Percentiles rank a stretch among this genome's conserved stretches.
Conservation (phyloP, 331 rosid genomes). For the Rhamnella rubrinervis region DNA sequence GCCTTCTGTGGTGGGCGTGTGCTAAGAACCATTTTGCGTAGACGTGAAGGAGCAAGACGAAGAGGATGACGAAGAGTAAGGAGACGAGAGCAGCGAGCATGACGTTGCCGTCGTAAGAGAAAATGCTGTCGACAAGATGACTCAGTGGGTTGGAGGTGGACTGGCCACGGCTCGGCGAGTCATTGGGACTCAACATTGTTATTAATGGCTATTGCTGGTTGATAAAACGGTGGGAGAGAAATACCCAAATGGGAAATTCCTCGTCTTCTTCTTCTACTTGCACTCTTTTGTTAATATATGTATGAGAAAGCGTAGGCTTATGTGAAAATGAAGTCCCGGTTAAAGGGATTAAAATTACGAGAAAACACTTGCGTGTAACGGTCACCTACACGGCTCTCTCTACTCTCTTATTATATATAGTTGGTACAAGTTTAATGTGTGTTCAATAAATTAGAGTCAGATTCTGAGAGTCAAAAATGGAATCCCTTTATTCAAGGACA, state of each 20-base stretch:
- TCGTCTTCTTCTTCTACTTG: conserved; percentile 4
- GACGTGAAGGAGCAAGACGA: conserved; percentile 84
- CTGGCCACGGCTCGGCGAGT: conserved; percentile 25
- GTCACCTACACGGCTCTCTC: conserved; percentile 23
- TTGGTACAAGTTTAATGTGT: background rate
- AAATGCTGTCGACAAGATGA: conserved; percentile 46
- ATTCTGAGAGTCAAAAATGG: conserved; percentile 47
- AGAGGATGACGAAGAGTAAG: conserved; percentile 75
- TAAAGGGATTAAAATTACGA: conserved; percentile 22
- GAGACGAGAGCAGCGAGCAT: conserved; percentile 85
- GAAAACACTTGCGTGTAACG: conserved; percentile 57
- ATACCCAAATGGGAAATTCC: conserved; percentile 12
- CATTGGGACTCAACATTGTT: conserved; percentile 22
- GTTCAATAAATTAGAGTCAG: background rate
- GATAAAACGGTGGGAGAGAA: background rate
- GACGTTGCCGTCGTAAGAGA: conserved; percentile 73
- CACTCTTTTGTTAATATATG: conserved; percentile 9
- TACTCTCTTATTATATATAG: background rate
- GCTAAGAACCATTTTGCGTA: conserved; percentile 85
- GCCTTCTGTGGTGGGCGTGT: conserved; percentile 47
- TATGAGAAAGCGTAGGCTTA: conserved; percentile 22
- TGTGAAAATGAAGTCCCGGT: conserved; percentile 48
- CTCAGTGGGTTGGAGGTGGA: conserved; percentile 29
- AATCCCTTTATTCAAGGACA: conserved; percentile 55
- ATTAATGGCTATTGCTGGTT: background rate